These are phyloP conservation scores for Fusarium musae DNA, from an alignment of 2,329 filamentous ascomycete genomes.

Conservation along the genomic window DNA sequence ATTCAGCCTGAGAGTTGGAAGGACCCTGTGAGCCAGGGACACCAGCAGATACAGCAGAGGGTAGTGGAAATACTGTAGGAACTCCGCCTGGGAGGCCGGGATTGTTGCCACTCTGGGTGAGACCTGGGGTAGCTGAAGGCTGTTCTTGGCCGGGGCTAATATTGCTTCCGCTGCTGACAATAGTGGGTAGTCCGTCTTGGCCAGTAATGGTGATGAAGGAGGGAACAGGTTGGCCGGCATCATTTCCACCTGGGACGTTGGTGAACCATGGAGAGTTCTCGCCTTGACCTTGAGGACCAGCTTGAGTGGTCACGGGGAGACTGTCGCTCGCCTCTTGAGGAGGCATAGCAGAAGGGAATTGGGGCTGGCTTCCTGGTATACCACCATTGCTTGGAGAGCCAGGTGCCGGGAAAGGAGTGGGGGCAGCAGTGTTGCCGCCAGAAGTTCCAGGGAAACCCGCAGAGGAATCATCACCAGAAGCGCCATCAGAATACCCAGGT, in stretches of 20 bases:
- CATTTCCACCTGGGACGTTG: slow-evolving; percentile 12
- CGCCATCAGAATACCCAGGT: slow-evolving; percentile 33
- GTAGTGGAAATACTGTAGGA: slow-evolving; percentile 25
- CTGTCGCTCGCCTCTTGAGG: slow-evolving; percentile 33
- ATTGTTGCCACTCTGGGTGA: slow-evolving; percentile 12
- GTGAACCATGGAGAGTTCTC: slow-evolving; percentile 29
- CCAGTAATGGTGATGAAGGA: slow-evolving; percentile 40
- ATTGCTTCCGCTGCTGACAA: slow-evolving; percentile 32
- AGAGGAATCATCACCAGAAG: slow-evolving; percentile 35
- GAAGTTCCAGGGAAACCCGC: slow-evolving; percentile 14
- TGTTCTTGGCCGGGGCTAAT: slow-evolving; percentile 17
- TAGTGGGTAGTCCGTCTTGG: slow-evolving; percentile 43
- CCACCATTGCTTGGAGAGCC: slow-evolving; percentile 21
- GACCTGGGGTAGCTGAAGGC: slow-evolving; percentile 17
- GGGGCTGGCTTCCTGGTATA: slow-evolving; percentile 15
- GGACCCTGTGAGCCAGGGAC: slow-evolving; percentile 15
- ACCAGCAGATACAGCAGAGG: slow-evolving; percentile 20
- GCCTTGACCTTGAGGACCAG: slow-evolving; percentile 22
- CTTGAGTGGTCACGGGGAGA: slow-evolving; percentile 33
- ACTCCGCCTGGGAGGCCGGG: slow-evolving; percentile 28
- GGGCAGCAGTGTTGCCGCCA: slow-evolving; percentile 20
- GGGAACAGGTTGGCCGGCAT: slow-evolving; percentile 15
- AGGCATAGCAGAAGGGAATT: slow-evolving; percentile 19
- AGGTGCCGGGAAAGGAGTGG: slow-evolving; percentile 26
- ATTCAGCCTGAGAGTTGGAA: slow-evolving; percentile 11